phyloP scores from a whole-genome alignment of 225 moss, liverwort and hornwort genomes.

The Polytrichum formosum region DNA sequence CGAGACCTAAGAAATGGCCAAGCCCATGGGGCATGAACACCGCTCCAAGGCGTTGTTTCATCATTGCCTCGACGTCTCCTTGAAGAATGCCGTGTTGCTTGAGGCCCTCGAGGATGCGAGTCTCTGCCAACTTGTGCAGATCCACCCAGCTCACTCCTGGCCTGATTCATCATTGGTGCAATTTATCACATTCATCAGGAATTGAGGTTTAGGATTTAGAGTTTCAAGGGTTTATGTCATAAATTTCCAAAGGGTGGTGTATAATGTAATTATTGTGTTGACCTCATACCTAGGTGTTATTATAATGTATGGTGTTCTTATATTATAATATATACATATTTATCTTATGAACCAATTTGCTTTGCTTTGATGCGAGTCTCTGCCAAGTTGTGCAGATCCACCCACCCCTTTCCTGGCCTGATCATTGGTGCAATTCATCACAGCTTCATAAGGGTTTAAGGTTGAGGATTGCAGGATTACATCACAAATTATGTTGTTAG shows the following conservation, averaged over 20 bases:
- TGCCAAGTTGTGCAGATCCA: constrained; percentile 83
- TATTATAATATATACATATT: no score
- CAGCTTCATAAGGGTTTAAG: not conserved
- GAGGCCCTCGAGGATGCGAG: constrained; percentile 55
- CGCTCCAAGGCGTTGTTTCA: constrained; percentile 69
- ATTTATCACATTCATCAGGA: no score
- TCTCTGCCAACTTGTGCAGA: constrained; percentile 84
- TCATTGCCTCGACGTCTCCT: constrained; percentile 77
- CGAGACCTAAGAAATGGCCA: constrained; percentile 93
- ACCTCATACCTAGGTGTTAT: no score
- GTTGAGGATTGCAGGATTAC: no score
- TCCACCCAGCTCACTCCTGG: constrained; percentile 91
- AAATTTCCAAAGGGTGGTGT: no score
- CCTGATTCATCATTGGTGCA: constrained; percentile 16
- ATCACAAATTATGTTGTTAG: no score
- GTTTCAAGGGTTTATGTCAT: no score
- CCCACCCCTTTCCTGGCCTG: constrained; percentile 86
- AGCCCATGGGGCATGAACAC: constrained; percentile 97
- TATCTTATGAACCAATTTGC: no score
- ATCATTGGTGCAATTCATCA: not conserved
- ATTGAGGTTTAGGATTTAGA: no score
- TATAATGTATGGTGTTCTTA: no score
- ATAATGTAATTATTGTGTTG: no score
- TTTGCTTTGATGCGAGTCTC: constrained; percentile 31
- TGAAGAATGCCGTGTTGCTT: constrained; percentile 57